Evolutionary conservation across 805 yeast genomes (phyloP).

Genomic region (Yarrowia keelungensis): DNA sequence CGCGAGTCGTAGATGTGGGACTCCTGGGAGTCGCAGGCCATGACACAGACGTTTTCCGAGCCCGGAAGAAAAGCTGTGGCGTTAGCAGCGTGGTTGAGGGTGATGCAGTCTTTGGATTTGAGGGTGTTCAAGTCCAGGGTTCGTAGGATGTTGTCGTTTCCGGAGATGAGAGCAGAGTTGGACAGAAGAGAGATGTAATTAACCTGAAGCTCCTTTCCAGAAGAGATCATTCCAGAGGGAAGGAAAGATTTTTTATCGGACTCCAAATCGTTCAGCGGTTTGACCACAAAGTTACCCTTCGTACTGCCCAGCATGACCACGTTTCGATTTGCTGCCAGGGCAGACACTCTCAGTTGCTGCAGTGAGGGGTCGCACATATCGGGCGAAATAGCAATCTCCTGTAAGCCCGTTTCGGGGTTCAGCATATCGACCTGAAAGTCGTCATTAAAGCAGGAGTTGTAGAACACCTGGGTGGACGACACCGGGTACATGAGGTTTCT

Average conservation of each 20-base stretch:
- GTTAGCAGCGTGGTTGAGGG: conserved; percentile 59
- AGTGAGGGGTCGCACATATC: conserved; percentile 53
- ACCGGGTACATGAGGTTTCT: conserved; percentile 58
- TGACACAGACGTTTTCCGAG: conserved; percentile 51
- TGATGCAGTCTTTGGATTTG: conserved; percentile 41
- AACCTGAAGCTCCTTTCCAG: background rate
- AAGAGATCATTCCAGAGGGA: conserved; percentile 6
- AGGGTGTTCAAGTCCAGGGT: conserved; percentile 51
- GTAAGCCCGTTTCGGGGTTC: conserved; percentile 45
- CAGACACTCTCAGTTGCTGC: conserved; percentile 54
- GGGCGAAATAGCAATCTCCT: conserved; percentile 15
- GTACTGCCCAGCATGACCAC: conserved; percentile 58
- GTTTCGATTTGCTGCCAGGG: conserved; percentile 61
- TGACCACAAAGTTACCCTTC: conserved; percentile 46
- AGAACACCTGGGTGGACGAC: conserved; percentile 46
- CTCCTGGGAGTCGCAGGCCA: conserved; percentile 60
- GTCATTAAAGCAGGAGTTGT: conserved; percentile 45
- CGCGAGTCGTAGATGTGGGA: conserved; percentile 58
- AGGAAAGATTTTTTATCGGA: background rate
- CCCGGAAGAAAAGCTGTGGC: conserved; percentile 56
- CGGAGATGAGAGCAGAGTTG: conserved; percentile 53
- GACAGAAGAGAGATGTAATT: conserved; percentile 25
- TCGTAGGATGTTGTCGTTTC: conserved; percentile 58
- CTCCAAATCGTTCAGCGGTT: background rate
- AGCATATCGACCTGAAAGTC: conserved; percentile 45